A percentile compares a stretch with the other conserved stretches of the same genome.
These are phyloP conservation scores for Capsella rubella DNA, from an alignment of 441 rosid genomes.

Conservation along the genomic window DNA sequence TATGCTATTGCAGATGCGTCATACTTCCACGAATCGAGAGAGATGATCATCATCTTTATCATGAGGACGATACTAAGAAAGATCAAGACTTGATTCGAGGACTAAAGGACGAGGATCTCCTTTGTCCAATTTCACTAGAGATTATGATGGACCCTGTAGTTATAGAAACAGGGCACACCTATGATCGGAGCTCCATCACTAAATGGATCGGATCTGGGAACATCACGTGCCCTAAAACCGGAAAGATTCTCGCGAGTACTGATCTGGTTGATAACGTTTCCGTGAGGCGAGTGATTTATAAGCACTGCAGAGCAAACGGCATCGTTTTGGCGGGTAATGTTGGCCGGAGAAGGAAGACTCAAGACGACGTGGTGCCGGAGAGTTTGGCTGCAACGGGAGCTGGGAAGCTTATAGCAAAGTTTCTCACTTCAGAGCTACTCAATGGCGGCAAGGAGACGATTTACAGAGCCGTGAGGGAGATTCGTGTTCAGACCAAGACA, in stretches of 20 bases:
- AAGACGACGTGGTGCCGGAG: conserved; percentile 52
- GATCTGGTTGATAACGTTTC: conserved; percentile 64
- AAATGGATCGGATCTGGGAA: conserved; percentile 84
- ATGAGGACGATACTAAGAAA: background rate
- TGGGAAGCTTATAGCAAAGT: conserved; percentile 53
- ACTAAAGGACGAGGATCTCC: conserved; percentile 72
- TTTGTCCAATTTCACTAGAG: conserved; percentile 87
- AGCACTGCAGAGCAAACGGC: conserved; percentile 59
- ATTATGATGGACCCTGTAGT: conserved; percentile 84
- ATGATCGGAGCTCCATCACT: conserved; percentile 78
- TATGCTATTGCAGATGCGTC: conserved; percentile 61
- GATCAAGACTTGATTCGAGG: conserved; percentile 26
- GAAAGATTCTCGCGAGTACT: conserved; percentile 58
- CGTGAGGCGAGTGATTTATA: conserved; percentile 65
- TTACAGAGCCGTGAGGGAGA: conserved; percentile 68
- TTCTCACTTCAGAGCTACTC: conserved; percentile 59
- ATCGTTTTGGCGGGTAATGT: conserved; percentile 49
- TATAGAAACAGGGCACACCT: conserved; percentile 79
- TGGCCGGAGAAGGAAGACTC: conserved; percentile 28
- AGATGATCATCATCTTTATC: conserved; percentile 29
- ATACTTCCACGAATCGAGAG: conserved; percentile 40
- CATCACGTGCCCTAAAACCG: conserved; percentile 76
- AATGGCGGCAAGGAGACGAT: conserved; percentile 61
- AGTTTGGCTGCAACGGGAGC: conserved; percentile 62
- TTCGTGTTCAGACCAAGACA: conserved; percentile 67